Evolutionary conservation across 495 filamentous ascomycete genomes (phyloP).

Genomic region (Aspergillus nanangensis): DNA sequence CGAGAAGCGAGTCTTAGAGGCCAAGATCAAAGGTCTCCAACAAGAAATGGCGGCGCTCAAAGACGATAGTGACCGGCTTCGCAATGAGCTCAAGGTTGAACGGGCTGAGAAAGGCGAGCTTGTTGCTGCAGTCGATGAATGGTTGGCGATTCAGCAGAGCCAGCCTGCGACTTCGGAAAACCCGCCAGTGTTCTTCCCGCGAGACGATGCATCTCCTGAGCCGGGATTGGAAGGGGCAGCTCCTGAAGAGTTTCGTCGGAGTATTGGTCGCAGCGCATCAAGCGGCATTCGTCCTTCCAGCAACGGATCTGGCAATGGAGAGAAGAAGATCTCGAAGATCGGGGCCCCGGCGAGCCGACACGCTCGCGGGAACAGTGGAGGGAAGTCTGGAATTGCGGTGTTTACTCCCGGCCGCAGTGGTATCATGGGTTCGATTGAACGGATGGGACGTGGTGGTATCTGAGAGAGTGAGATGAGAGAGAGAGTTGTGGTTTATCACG

Average conservation of each 20-base stretch:
- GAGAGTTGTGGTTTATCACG: too few relatives aligned
- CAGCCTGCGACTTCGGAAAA: slow-evolving; percentile 16
- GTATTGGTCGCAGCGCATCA: slow-evolving; percentile 22
- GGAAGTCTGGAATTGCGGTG: slow-evolving; percentile 40
- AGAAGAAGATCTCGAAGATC: slow-evolving; percentile 32
- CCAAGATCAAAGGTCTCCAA: slow-evolving; percentile 65
- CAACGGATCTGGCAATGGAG: slow-evolving; percentile 15
- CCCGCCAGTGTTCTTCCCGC: slow-evolving; percentile 1
- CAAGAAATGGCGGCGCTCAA: slow-evolving; percentile 62
- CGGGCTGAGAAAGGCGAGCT: slow-evolving; percentile 90
- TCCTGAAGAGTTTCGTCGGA: slow-evolving; percentile 20
- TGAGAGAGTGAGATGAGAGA: too few relatives aligned
- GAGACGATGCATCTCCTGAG: slow-evolving; percentile 12
- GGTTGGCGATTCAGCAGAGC: slow-evolving; percentile 54
- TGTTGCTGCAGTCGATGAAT: slow-evolving; percentile 91
- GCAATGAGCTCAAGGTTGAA: slow-evolving; percentile 63
- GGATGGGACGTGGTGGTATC: slow-evolving; percentile 51
- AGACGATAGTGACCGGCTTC: slow-evolving; percentile 59
- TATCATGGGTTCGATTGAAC: slow-evolving; percentile 69
- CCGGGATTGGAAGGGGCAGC: slow-evolving; percentile 10
- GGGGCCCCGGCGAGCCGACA: slow-evolving; percentile 27
- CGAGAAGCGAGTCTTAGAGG: slow-evolving; percentile 48
- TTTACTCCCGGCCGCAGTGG: slow-evolving; percentile 48
- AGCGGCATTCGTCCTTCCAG: slow-evolving; percentile 34
- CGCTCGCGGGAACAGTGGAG: slow-evolving; percentile 34